Conservation (phyloP, 2,329 filamentous ascomycete species). For the Zelopaecilomyces penicillatus region DNA sequence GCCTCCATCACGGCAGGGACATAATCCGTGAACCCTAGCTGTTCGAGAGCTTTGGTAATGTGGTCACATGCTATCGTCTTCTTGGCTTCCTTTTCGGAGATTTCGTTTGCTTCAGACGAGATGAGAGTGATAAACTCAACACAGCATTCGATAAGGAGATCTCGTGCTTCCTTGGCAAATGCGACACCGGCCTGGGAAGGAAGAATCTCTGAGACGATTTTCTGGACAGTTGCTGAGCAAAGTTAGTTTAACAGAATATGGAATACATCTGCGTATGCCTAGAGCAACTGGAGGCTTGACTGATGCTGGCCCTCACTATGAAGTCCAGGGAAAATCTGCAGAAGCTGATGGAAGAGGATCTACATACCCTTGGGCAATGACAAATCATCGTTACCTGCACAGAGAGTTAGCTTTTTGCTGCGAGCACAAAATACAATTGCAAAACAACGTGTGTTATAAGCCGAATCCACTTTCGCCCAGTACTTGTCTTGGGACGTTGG, state of each 20-base stretch:
- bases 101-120: conserved; percentile 98
- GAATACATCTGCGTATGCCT: too few relatives aligned
- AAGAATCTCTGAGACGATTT: conserved; percentile 91
- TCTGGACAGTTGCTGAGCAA: conserved; percentile 55
- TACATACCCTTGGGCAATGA: conserved; percentile 55
- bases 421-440: neutral
- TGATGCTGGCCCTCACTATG: too few relatives aligned
- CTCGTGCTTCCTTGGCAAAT: conserved; percentile 91
- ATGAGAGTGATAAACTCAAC: conserved; percentile 98
- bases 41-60: conserved; percentile 87
- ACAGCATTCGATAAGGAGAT: conserved; percentile 95
- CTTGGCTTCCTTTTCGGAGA: conserved; percentile 96
- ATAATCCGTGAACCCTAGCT: conserved; percentile 88
- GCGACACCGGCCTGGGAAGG: conserved; percentile 65
- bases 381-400: conserved; percentile 52
- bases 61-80: conserved; percentile 99
- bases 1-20: conserved; percentile 80
- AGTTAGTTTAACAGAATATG: conserved; percentile 17
- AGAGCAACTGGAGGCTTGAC: too few relatives aligned
- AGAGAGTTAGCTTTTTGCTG: conserved; percentile 23
- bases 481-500: conserved; percentile 18
- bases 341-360: neutral
- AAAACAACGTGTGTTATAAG: conserved; percentile 9
- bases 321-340: too few relatives aligned
- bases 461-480: conserved; percentile 17